phyloP scores from a whole-genome alignment of 2,329 filamentous ascomycete genomes.

The Scytalidium lignicola region DNA sequence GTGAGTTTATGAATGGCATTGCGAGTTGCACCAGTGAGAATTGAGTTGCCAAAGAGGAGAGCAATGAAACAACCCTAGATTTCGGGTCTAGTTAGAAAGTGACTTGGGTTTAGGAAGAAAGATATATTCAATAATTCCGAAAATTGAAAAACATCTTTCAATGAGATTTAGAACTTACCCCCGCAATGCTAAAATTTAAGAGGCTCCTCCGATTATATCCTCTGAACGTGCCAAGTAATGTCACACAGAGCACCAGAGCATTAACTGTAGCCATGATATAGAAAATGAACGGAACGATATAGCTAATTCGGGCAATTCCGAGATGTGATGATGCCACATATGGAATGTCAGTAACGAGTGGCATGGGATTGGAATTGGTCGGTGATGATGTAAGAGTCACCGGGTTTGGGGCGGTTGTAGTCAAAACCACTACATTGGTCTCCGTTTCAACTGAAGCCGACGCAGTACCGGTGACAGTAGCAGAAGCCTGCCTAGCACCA shows the following conservation, averaged over 20 bases:
- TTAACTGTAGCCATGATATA: background rate
- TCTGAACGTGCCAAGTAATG: background rate
- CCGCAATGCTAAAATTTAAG: background rate
- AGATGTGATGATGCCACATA: background rate
- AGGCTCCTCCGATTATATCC: background rate
- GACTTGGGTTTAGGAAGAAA: background rate
- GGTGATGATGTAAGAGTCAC: background rate
- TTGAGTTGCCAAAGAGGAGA: background rate
- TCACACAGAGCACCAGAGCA: background rate
- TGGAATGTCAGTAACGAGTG: background rate
- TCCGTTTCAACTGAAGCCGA: background rate
- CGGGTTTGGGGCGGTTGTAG: background rate
- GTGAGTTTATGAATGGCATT: background rate
- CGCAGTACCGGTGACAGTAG: no score
- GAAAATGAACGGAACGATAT: background rate
- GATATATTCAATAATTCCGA: no score
- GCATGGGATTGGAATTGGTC: background rate
- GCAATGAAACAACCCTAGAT: background rate
- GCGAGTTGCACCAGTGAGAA: background rate
- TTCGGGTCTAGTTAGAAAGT: background rate
- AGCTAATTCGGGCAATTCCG: background rate
- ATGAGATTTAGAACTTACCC: background rate
- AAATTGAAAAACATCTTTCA: background rate
- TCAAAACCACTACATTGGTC: background rate
- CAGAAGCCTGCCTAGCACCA: background rate